These are phyloP conservation scores for Marasmius sp. DNA, from an alignment of 1,284 basidiomycete species.

Conservation along the genomic window DNA sequence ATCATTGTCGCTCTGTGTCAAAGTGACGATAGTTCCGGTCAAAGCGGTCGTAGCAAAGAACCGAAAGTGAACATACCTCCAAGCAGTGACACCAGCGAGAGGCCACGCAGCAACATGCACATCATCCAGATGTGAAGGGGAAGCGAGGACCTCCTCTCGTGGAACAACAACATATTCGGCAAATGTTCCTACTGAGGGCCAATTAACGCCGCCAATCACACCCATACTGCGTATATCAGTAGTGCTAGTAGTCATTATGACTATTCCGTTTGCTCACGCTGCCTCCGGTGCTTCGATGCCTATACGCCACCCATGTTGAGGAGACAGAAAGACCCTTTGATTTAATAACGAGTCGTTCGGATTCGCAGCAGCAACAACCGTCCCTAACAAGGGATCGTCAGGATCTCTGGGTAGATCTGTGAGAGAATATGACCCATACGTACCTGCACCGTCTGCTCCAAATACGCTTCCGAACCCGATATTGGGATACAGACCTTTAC, in stretches of 20 bases:
- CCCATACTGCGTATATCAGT: slow-evolving; percentile 43
- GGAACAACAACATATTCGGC: slow-evolving; percentile 76
- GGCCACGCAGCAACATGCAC: slow-evolving; percentile 77
- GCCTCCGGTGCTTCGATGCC: slow-evolving; percentile 61
- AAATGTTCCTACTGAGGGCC: slow-evolving; percentile 69
- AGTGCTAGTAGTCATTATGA: not conserved
- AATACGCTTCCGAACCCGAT: slow-evolving; percentile 61
- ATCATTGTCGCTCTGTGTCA: slow-evolving; percentile 63
- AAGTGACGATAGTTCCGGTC: not conserved
- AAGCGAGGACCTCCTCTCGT: slow-evolving; percentile 64
- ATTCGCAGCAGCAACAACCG: slow-evolving; percentile 57
- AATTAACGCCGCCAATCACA: slow-evolving; percentile 56
- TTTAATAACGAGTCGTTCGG: slow-evolving; percentile 55
- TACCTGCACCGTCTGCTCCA: slow-evolving; percentile 77
- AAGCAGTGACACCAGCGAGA: slow-evolving; percentile 77
- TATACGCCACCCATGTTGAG: slow-evolving; percentile 76
- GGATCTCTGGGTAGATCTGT: not conserved
- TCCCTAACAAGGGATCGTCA: slow-evolving; percentile 39
- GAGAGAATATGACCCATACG: slow-evolving; percentile 11
- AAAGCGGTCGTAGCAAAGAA: slow-evolving; percentile 2
- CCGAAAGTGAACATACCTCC: slow-evolving; percentile 51
- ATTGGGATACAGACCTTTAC: slow-evolving; percentile 68
- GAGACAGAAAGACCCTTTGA: slow-evolving; percentile 72
- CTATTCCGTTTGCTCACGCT: slow-evolving; percentile 16
- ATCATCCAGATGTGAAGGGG: slow-evolving; percentile 71